Evolutionary conservation across 345 rosid genomes (phyloP), one percentile per base, ranked within the genome.

Genomic region (Arabis hirsuta): DNA sequence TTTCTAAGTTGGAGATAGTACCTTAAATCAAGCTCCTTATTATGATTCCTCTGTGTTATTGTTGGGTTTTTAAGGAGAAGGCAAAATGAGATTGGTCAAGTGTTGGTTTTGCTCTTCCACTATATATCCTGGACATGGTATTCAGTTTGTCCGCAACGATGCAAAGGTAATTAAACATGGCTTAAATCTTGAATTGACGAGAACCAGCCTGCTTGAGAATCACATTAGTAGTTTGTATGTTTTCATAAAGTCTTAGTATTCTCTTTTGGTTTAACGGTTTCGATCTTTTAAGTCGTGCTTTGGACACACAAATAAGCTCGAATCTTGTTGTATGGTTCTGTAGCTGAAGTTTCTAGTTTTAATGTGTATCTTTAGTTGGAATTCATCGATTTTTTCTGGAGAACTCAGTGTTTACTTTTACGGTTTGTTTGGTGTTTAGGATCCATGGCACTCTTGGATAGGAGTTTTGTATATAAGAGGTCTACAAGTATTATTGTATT

Each of bases 61-160:
- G 16, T 45, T 65, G 76, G 55, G 66, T 4, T 27, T 65, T 5
- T 46, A 14, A 39, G 31, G 62, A 26, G 13, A 27, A n/a, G 72
- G n/a, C 72, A 78, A 81, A 7, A 93, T 93, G 97, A 90, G 98
- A 57, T 82, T 93, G 78, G 92, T 83, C 67, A 90, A 88, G 75
- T 93, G 98, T 74, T 93, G 97, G 97, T 93, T 93, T 79, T 93
- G 98, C 75, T 93, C 98, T 58, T 86, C 98, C 3, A 90, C 92
- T 2, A 7, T 93, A 64, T 90, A 90, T 77, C 98, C 97, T 10
- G 97, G 97, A 9, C 97, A 89, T 48, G 90, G 97, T 29, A 91
- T 89, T 29, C 96, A 91, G 62, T 91, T 87, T 71, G 96, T 91
- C 20, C 93, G 97, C 55, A 91, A 91, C 14, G 93, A 87, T 80